Percentiles rank a stretch among this genome's conserved stretches.
phyloP scores from a whole-genome alignment of 78 protist species.

The Chrysochromulina tobinii region DNA sequence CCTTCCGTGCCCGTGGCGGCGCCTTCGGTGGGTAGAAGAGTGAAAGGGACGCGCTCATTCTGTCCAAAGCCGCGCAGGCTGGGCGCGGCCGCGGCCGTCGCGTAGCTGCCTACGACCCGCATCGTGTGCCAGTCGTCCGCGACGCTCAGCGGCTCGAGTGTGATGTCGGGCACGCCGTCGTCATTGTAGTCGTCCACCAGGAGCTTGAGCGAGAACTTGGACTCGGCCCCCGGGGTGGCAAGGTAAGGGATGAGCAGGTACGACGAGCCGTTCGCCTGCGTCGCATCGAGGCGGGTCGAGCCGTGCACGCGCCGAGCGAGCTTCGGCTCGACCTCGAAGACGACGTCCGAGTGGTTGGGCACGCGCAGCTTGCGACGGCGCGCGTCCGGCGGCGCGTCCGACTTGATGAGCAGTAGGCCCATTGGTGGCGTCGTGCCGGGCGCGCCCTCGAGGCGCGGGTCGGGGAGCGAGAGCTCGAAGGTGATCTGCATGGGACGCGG shows the following conservation, averaged over 20 bases:
- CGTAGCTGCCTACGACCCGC: too few relatives aligned
- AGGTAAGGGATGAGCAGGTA: neutral
- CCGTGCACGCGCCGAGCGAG: neutral
- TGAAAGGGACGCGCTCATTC: too few relatives aligned
- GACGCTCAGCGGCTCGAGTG: too few relatives aligned
- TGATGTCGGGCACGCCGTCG: neutral
- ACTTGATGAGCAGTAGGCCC: neutral
- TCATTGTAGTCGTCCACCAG: neutral
- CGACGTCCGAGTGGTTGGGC: neutral
- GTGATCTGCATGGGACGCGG: neutral
- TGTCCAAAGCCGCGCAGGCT: too few relatives aligned
- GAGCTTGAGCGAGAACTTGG: neutral
- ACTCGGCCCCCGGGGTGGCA: neutral
- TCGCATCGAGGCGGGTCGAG: neutral
- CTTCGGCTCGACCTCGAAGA: neutral
- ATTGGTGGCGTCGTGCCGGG: neutral
- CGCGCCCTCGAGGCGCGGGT: neutral
- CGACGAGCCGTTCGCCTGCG: neutral
- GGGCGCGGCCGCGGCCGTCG: too few relatives aligned
- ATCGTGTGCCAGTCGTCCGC: too few relatives aligned
- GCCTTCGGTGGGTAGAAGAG: too few relatives aligned
- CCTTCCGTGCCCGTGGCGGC: too few relatives aligned
- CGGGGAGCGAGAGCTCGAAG: neutral
- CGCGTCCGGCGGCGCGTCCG: neutral
- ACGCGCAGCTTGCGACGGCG: neutral